Evolutionary conservation across 2,329 filamentous ascomycete species (phyloP).

Genomic region (Neopestalotiopsis rosae): DNA sequence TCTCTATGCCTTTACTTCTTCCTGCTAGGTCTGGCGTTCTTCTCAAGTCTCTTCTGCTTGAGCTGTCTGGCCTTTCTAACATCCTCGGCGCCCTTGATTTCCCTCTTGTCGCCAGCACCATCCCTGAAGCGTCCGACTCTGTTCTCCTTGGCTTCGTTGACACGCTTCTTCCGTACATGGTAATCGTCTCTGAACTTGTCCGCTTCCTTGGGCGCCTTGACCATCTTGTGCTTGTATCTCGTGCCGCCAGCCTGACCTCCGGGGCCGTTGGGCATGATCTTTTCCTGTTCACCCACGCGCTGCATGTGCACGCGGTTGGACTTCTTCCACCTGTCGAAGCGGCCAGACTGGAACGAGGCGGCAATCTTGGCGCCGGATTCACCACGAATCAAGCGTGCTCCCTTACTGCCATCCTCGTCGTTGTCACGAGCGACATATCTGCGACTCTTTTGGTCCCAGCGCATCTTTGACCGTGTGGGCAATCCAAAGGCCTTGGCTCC

Average conservation of each 20-base stretch:
- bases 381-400: conserved; percentile 75
- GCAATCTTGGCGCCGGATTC: conserved; percentile 97
- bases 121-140: conserved; percentile 76
- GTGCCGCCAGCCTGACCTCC: conserved; percentile 46
- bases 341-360: conserved; percentile 88
- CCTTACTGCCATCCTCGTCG: conserved; percentile 89
- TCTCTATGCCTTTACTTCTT: conserved; percentile 18
- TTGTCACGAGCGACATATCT: conserved; percentile 93
- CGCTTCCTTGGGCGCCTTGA: conserved; percentile 88
- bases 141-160: conserved; percentile 86
- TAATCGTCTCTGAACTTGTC: conserved; percentile 94
- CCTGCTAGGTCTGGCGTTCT: conserved; percentile 78
- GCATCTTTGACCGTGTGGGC: conserved; percentile 75
- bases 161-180: conserved; percentile 86
- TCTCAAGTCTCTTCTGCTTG: conserved; percentile 77
- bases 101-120: conserved; percentile 67
- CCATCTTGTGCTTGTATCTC: conserved; percentile 84
- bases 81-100: conserved; percentile 83
- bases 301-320: conserved; percentile 83
- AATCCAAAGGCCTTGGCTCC: conserved; percentile 79
- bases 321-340: conserved; percentile 92
- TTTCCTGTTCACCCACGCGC: conserved; percentile 82
- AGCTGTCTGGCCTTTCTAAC: conserved; percentile 82
- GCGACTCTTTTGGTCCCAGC: conserved; percentile 96
- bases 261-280: conserved; percentile 40